Percentiles rank a stretch among this genome's conserved stretches.
These are phyloP conservation scores for Clavariopsis aquatica DNA, from an alignment of 495 filamentous ascomycete species.

Conservation along the genomic window DNA sequence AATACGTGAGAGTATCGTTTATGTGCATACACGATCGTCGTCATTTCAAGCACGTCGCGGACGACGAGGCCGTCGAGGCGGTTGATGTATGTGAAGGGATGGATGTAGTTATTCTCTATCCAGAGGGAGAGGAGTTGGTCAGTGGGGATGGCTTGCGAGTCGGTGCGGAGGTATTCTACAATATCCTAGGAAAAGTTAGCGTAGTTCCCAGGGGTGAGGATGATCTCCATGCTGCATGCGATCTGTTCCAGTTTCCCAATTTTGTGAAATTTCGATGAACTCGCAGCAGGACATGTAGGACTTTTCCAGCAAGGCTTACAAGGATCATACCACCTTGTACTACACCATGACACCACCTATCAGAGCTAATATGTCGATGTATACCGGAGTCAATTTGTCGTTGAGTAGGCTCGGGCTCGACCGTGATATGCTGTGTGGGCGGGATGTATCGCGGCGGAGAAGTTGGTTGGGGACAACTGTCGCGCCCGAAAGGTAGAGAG, in stretches of 20 bases:
- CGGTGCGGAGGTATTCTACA: not conserved
- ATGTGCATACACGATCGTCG: not conserved
- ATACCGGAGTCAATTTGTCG: not conserved
- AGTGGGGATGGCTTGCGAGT: not conserved
- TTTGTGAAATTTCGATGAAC: no score
- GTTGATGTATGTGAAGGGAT: not conserved
- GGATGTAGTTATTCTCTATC: not conserved
- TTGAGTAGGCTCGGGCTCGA: not conserved
- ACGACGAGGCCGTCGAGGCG: conserved; percentile 1
- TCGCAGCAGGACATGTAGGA: no score
- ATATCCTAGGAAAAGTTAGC: not conserved
- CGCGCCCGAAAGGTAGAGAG: not conserved
- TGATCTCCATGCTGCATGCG: no score
- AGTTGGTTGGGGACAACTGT: not conserved
- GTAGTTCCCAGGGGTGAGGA: no score
- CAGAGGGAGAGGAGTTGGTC: not conserved
- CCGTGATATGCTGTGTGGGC: not conserved
- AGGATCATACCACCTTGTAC: not conserved
- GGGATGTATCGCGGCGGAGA: not conserved
- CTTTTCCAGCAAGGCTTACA: no score
- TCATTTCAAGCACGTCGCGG: not conserved
- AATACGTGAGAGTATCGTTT: not conserved
- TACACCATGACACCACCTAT: not conserved
- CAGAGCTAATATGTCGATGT: not conserved
- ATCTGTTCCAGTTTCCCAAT: no score